phyloP scores from a whole-genome alignment of 805 yeast species.

The Candida odintsovae region DNA sequence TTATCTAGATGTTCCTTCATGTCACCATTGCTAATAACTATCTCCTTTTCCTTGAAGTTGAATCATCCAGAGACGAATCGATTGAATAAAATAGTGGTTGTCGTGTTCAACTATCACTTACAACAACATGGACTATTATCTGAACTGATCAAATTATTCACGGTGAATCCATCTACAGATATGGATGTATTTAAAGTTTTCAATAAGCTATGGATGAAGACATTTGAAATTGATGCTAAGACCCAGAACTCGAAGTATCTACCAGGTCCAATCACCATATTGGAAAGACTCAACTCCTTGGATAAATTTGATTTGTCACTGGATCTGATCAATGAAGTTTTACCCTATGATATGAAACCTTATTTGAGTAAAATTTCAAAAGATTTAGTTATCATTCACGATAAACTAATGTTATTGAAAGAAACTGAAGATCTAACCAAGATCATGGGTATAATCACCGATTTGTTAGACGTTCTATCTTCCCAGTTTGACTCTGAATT shows the following conservation, averaged over 20 bases:
- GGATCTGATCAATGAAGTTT: slow-evolving; percentile 10
- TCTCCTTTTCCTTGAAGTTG: slow-evolving; percentile 19
- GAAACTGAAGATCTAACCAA: background rate
- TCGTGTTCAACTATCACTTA: slow-evolving; percentile 14
- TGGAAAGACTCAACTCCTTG: slow-evolving; percentile 13
- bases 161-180: slow-evolving; percentile 10
- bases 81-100: slow-evolving; percentile 13
- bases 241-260: slow-evolving; percentile 4
- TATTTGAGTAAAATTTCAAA: slow-evolving; percentile 10
- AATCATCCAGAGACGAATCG: slow-evolving; percentile 7
- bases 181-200: slow-evolving; percentile 20
- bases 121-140: slow-evolving; percentile 4
- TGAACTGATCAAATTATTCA: slow-evolving; percentile 13
- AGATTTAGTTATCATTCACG: slow-evolving; percentile 4
- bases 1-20: slow-evolving; percentile 15
- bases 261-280: slow-evolving; percentile 20
- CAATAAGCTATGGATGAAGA: slow-evolving; percentile 21
- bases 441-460: background rate
- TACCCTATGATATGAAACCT: slow-evolving; percentile 13
- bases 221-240: slow-evolving; percentile 8
- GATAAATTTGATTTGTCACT: slow-evolving; percentile 1
- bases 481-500: slow-evolving; percentile 10
- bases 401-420: slow-evolving; percentile 1
- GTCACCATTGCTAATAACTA: slow-evolving; percentile 19
- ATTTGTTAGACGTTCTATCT: slow-evolving; percentile 6